phyloP scores from a whole-genome alignment of 2,329 filamentous ascomycete species.

The Eurotiales sp. region DNA sequence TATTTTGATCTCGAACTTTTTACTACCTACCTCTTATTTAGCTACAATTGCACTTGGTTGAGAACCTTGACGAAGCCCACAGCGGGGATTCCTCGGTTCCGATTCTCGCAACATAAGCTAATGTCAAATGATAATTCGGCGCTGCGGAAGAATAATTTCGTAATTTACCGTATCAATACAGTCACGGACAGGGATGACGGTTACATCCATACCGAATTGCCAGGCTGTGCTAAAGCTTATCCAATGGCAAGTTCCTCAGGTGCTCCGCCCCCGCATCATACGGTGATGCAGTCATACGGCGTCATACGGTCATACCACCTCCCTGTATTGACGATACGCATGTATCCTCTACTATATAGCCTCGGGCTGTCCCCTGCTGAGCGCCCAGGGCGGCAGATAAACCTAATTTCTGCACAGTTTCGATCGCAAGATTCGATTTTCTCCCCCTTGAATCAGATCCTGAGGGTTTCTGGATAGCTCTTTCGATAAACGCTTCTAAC shows the following conservation, averaged over 20 bases:
- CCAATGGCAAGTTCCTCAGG: neutral
- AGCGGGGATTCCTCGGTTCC: neutral
- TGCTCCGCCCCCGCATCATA: neutral
- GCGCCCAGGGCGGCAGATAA: neutral
- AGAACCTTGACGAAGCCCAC: too few species aligned
- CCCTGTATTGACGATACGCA: too few species aligned
- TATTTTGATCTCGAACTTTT: too few species aligned
- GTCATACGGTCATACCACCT: too few species aligned
- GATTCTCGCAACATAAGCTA: slow-evolving; percentile 5
- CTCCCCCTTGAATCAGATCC: too few species aligned
- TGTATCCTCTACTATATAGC: neutral
- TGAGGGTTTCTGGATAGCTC: too few species aligned
- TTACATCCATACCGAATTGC: neutral
- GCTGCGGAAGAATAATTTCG: neutral
- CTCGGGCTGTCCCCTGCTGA: neutral
- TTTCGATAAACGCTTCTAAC: too few species aligned
- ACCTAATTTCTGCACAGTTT: neutral
- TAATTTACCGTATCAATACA: neutral
- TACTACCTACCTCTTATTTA: too few species aligned
- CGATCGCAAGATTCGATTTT: neutral
- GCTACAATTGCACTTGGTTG: too few species aligned
- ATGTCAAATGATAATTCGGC: neutral
- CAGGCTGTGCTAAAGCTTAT: too few species aligned
- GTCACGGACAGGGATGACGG: neutral
- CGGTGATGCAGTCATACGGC: neutral